Conservation (phyloP, 1,139 yeast genomes). For the Geotrichum restrictum region DNA sequence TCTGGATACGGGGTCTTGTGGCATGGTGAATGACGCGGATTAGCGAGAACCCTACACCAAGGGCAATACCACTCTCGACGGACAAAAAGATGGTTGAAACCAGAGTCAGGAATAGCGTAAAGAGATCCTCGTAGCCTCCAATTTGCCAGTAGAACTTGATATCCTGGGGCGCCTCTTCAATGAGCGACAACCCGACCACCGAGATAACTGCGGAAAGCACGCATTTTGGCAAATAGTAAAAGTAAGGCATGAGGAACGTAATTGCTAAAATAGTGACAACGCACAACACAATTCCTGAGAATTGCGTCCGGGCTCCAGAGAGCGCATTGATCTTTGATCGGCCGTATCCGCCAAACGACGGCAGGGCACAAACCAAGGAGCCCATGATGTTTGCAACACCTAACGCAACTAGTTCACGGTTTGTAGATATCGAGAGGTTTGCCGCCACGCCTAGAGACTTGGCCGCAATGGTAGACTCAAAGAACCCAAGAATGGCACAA, state of each 20-base stretch:
- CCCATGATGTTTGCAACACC: conserved; percentile 71
- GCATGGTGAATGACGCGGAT: conserved; percentile 80
- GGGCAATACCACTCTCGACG: conserved; percentile 82
- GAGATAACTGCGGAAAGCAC: conserved; percentile 78
- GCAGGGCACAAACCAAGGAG: conserved; percentile 72
- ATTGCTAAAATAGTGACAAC: conserved; percentile 63
- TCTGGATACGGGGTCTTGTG: conserved; percentile 83
- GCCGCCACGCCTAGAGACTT: conserved; percentile 45
- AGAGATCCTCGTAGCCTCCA: conserved; percentile 70
- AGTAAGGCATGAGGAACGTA: conserved; percentile 54
- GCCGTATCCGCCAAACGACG: conserved; percentile 96
- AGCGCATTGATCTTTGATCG: conserved; percentile 84
- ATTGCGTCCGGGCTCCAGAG: conserved; percentile 80
- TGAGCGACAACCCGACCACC: conserved; percentile 68
- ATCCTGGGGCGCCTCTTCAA: conserved; percentile 87
- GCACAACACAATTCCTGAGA: conserved; percentile 81
- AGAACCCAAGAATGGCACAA: conserved; percentile 84
- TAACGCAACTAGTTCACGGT: conserved; percentile 67
- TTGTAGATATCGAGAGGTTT: conserved; percentile 39
- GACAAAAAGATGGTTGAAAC: conserved; percentile 73
- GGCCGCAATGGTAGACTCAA: conserved; percentile 91
- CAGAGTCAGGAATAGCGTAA: conserved; percentile 70
- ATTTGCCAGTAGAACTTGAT: conserved; percentile 68
- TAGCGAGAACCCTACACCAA: conserved; percentile 78
- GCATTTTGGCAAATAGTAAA: conserved; percentile 76